Percentiles rank a stretch among this genome's conserved stretches.
Evolutionary conservation across 2,329 filamentous ascomycete genomes (phyloP).

Genomic region (Penicillium glabrum): DNA sequence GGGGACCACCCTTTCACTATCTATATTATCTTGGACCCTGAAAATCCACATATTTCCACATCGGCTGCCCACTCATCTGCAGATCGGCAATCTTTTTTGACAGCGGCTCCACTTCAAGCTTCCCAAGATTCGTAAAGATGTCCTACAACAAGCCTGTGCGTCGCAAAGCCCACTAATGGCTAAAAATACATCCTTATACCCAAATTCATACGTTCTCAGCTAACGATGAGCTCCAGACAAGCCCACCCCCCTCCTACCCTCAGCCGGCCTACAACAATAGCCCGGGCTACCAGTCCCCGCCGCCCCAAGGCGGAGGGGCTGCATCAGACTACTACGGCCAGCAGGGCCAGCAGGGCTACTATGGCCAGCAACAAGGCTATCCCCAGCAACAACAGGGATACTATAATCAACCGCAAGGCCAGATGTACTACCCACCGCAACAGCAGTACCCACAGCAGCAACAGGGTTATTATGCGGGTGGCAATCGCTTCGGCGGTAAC

Average conservation of each 20-base stretch:
- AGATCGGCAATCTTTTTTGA: slow-evolving; percentile 3
- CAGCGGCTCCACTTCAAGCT: slow-evolving; percentile 5
- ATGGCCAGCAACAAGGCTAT: slow-evolving; percentile 9
- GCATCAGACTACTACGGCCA: slow-evolving; percentile 36
- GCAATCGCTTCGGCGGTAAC: slow-evolving; percentile 20
- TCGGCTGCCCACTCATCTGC: not conserved
- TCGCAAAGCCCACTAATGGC: not conserved
- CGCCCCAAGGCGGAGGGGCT: slow-evolving; percentile 26
- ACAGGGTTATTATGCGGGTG: slow-evolving; percentile 19
- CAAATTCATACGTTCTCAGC: not conserved
- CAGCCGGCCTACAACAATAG: slow-evolving; percentile 30
- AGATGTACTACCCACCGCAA: slow-evolving; percentile 31
- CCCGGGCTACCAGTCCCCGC: slow-evolving; percentile 29
- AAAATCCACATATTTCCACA: slow-evolving; percentile 1
- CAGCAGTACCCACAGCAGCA: slow-evolving; percentile 33
- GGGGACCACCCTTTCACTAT: not conserved
- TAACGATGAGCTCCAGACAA: slow-evolving; percentile 20
- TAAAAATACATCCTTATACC: not conserved
- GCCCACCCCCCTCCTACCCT: slow-evolving; percentile 40
- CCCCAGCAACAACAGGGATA: slow-evolving; percentile 22
- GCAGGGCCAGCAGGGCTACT: slow-evolving; percentile 24
- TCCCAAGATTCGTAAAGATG: slow-evolving; percentile 20
- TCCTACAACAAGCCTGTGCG: slow-evolving; percentile 36
- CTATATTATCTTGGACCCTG: not conserved
- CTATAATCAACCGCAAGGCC: slow-evolving; percentile 18